These are phyloP conservation scores for Xylaria grammica DNA, from an alignment of 495 filamentous ascomycete species.

Conservation along the genomic window DNA sequence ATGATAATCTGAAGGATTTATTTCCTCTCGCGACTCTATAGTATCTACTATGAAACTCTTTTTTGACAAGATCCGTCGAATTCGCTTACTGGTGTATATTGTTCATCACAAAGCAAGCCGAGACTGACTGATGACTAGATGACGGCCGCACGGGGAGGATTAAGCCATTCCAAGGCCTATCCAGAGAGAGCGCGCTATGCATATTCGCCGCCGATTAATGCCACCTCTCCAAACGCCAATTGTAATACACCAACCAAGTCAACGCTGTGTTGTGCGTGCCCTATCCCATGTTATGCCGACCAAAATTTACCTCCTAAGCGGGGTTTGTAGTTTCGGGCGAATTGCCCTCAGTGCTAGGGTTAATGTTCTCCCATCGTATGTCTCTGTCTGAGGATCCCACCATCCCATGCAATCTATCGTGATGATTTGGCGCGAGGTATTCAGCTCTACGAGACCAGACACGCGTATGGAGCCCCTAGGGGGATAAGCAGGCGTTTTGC, in stretches of 20 bases:
- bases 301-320: neutral
- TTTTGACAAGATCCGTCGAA: neutral
- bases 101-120: slow-evolving; percentile 3
- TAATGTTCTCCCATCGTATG: slow-evolving; percentile 21
- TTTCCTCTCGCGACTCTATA: neutral
- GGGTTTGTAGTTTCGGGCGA: slow-evolving; percentile 4
- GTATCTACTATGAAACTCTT: slow-evolving; percentile 16
- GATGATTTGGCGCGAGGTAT: slow-evolving; percentile 54
- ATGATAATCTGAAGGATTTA: too few species aligned
- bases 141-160: neutral
- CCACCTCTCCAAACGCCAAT: slow-evolving; percentile 12
- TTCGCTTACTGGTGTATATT: neutral
- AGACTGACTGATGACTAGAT: neutral
- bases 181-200: slow-evolving; percentile 8
- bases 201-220: slow-evolving; percentile 3
- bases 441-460: slow-evolving; percentile 68
- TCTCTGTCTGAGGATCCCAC: slow-evolving; percentile 37
- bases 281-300: slow-evolving; percentile 9
- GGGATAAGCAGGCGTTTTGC: slow-evolving; percentile 46
- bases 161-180: neutral
- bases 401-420: slow-evolving; percentile 35
- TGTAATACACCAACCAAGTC: neutral
- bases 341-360: neutral
- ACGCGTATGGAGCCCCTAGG: slow-evolving; percentile 69
- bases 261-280: neutral